phyloP scores from a whole-genome alignment of 176 grass and related monocot genomes.

The Aegilops tauschii region DNA sequence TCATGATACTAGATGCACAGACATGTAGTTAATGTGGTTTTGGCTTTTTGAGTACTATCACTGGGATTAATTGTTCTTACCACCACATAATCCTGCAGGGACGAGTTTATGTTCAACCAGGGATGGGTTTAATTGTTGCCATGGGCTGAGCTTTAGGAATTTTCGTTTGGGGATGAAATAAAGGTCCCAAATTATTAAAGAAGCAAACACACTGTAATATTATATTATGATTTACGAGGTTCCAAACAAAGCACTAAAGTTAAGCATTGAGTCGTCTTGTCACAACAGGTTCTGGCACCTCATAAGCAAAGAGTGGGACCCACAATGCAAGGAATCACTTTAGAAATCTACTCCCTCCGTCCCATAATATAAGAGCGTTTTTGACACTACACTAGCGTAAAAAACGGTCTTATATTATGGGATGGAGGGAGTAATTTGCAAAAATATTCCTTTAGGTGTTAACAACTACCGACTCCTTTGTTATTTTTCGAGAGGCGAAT shows the following conservation, averaged over 20 bases:
- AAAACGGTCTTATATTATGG: no score
- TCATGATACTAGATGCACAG: background rate
- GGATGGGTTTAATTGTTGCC: background rate
- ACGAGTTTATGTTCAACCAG: background rate
- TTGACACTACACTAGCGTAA: no score
- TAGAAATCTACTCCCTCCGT: background rate
- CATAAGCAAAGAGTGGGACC: conserved; percentile 2
- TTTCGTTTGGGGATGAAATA: background rate
- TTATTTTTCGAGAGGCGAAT: background rate
- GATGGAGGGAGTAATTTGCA: background rate
- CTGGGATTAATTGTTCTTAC: background rate
- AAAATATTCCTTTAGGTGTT: background rate
- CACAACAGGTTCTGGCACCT: background rate
- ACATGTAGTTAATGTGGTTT: background rate
- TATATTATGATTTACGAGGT: background rate
- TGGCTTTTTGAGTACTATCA: background rate
- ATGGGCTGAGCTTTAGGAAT: background rate
- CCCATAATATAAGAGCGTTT: no score
- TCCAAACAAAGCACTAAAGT: background rate
- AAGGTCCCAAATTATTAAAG: background rate
- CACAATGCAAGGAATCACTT: background rate
- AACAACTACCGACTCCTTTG: background rate
- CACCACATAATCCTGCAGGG: background rate
- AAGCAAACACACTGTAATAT: background rate
- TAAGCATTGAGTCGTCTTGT: background rate